Base-by-base conservation (phyloP, 2,329 filamentous ascomycete genomes). In the Incumbomyces lentus region DNA sequence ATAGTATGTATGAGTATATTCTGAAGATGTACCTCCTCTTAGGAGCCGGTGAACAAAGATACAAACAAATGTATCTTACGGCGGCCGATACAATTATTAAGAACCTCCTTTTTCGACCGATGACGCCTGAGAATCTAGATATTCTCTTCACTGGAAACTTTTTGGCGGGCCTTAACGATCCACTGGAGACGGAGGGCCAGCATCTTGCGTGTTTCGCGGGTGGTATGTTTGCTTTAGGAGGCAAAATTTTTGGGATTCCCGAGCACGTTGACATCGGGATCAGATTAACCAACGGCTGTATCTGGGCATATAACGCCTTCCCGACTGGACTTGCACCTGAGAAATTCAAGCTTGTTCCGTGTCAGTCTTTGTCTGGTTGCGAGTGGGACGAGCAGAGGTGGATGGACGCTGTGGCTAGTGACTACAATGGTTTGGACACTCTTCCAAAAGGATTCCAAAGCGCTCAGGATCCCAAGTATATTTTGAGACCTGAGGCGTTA, bases 401-500 rank as follows among this genome's bases (percentile, higher is more conserved):
- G 61, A 48, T 51, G 14, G 49, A 52, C 12, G 53, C 55, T 18
- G 48, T 59, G 5, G n/a, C n/a, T n/a, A n/a, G n/a, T n/a, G n/a
- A n/a, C n/a, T 44, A 40, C 34, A 53, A 54, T 19, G 43, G 47
- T 32, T 47, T 37, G 18, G 50, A 41, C 17, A 43, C 14, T n/a
- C 49, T 59, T 6, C 51, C 57, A 1, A 45, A 49, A 31, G 60
- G 57, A 8, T 33, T 53, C 4, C 46, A 50, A 11, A 40, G 38
- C 16, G 51, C 53, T 17, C 37, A 49, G 5, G 49, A 52, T 41
- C 50, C 40, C 45, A 44, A 43, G 4, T 58, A 51, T 38, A 44
- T 47, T 14, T 40, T 58, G 52, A 84, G 84, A 17, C 86, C 86
- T 16, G 87, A 94, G 68, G 86, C 85, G 1, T 88, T 94, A 56